Evolutionary conservation across 1,139 yeast species (phyloP).

Genomic region (Taphrina populina): DNA sequence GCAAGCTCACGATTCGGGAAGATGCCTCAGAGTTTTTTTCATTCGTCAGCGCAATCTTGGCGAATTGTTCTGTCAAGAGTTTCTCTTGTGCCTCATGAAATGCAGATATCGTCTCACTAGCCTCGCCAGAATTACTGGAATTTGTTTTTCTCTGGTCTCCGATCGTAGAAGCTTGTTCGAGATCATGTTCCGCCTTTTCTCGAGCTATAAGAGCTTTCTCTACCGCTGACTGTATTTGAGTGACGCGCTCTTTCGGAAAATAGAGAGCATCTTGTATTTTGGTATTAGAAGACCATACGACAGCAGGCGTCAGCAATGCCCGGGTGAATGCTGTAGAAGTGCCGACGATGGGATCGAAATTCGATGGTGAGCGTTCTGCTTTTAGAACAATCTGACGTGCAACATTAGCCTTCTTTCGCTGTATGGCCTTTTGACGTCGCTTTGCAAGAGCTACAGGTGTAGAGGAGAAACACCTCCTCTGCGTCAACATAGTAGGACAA

Average conservation of each 20-base stretch:
- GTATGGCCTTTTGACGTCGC: constrained; percentile 32
- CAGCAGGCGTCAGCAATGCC: constrained; percentile 24
- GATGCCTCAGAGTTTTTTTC: constrained; percentile 67
- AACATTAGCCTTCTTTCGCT: constrained; percentile 31
- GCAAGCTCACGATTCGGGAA: constrained; percentile 68
- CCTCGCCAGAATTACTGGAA: neutral
- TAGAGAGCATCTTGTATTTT: constrained; percentile 1
- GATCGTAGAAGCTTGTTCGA: neutral
- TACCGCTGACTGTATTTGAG: constrained; percentile 5
- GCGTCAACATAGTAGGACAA: constrained; percentile 3
- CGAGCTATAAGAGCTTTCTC: neutral
- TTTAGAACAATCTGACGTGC: constrained; percentile 29
- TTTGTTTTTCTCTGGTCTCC: neutral
- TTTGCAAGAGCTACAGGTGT: constrained; percentile 15
- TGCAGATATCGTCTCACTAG: neutral
- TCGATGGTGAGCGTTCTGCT: constrained; percentile 21
- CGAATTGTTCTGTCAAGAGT: neutral
- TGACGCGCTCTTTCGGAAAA: constrained; percentile 3
- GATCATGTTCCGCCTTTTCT: constrained; percentile 7
- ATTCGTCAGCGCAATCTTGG: constrained; percentile 20
- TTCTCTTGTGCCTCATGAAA: constrained; percentile 1
- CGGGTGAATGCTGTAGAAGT: constrained; percentile 30
- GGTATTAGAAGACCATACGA: constrained; percentile 9
- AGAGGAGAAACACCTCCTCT: constrained; percentile 16
- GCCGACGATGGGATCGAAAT: constrained; percentile 26